Evolutionary conservation across 495 filamentous ascomycete genomes (phyloP), one percentile per base, ranked within the genome.

Genomic region (Daldinia vernicosa): DNA sequence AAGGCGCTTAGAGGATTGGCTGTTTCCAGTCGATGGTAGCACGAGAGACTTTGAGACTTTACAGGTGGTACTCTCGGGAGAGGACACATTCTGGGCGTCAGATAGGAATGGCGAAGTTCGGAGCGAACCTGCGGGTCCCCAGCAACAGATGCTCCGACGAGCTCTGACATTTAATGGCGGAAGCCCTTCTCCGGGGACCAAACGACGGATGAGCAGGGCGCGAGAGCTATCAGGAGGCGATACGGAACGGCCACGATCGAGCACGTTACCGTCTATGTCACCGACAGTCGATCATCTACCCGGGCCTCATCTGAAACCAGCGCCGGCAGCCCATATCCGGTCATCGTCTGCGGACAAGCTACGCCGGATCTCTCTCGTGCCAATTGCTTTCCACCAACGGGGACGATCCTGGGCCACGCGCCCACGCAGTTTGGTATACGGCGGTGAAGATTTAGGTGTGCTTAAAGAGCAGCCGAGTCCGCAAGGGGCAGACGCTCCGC

Each of bases 61-160:
- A 4, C 81, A 83, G 57, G 80, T 83, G 6, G 74, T 82, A 27
- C 72, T 83, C 27, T 77, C 79, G 8, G 78, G 79, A 27, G 79
- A 80, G 17, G 77, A 82, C 60, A 80, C 76, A 9, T 83, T 81
- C 67, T 82, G 77, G 57, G 81, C 80, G 1, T 81, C 80, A 3
- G 81, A 83, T 45, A 67, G 78, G 59, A 69, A 78, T 45, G 79
- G 80, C n/a, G 81, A 82, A 52, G 56, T 81, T 12, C 71, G 76
- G 8, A 77, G 72, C 30, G 74, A 76, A 35, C 61, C 62, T 7
- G 56, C 70, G 1, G 35, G 51, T 33, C 12, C 66, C 11, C 66
- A 67, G 17, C 61, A 70, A 22, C 71, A 70, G 11, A 56, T 19
- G 43, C 72, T 75, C 27, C 68, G 75, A 28, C 68, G 75, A 17